Percentiles rank a stretch among this genome's conserved stretches.
These are phyloP conservation scores for Lindgomyces ingoldianus DNA, from an alignment of 495 filamentous ascomycete species.

Conservation along the genomic window DNA sequence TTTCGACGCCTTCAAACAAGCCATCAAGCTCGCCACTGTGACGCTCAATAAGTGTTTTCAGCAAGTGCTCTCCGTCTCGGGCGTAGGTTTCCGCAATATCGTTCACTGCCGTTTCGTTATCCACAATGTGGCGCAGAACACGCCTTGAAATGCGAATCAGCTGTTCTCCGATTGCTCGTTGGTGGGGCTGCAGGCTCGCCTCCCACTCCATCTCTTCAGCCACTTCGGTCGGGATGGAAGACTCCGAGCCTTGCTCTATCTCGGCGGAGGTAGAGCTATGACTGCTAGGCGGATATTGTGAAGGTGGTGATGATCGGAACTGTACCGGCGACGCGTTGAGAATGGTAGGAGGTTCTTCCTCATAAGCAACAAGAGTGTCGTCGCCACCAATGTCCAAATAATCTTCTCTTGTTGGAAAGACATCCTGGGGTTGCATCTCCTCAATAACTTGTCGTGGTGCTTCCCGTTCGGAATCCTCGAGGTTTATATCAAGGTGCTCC, in stretches of 20 bases:
- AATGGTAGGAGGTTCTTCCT: neutral
- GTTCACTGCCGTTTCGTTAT: slow-evolving; percentile 25
- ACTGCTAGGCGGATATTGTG: slow-evolving; percentile 12
- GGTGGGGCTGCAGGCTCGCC: slow-evolving; percentile 29
- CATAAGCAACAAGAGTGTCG: slow-evolving; percentile 22
- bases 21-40: slow-evolving; percentile 11
- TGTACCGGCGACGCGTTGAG: slow-evolving; percentile 4
- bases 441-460: neutral
- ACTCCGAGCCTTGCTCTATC: neutral
- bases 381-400: slow-evolving; percentile 13
- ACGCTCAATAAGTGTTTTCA: slow-evolving; percentile 9
- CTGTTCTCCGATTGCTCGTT: slow-evolving; percentile 17
- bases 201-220: slow-evolving; percentile 36
- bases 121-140: slow-evolving; percentile 26
- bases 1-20: neutral
- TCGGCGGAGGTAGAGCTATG: slow-evolving; percentile 36
- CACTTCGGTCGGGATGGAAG: neutral
- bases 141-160: slow-evolving; percentile 24
- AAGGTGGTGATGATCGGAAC: slow-evolving; percentile 24
- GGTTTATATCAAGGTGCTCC: neutral
- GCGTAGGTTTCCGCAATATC: slow-evolving; percentile 24
- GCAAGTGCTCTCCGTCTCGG: slow-evolving; percentile 20
- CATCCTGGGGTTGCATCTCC: neutral
- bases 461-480: neutral
- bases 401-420: neutral